These are phyloP conservation scores for Citrullus colocynthis DNA, from an alignment of 306 rosid species.

Conservation along the genomic window DNA sequence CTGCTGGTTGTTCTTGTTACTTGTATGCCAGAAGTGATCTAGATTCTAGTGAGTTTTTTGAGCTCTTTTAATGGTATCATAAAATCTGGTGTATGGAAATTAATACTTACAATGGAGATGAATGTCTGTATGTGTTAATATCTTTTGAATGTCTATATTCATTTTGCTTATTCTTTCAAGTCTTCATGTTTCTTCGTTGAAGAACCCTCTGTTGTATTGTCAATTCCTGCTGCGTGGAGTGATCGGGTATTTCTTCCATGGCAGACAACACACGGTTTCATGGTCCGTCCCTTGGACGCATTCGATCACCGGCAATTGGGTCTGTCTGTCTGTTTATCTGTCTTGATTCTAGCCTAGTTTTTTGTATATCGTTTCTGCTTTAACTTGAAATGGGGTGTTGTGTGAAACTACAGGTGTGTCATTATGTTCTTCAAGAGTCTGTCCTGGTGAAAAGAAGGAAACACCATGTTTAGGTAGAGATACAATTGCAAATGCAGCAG, in stretches of 20 bases:
- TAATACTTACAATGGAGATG: not conserved
- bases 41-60: conserved; percentile 21
- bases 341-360: not conserved
- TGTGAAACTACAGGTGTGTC: conserved; percentile 34
- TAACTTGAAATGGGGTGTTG: not conserved
- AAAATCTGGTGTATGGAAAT: not conserved
- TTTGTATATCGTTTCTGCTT: not conserved
- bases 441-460: not conserved
- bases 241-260: conserved; percentile 21
- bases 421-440: conserved; percentile 27
- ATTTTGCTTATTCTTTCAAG: not conserved
- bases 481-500: conserved; percentile 78
- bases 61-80: not conserved
- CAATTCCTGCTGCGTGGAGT: conserved; percentile 19
- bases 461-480: conserved; percentile 46
- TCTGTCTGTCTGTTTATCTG: conserved; percentile 10
- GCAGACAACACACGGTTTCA: conserved; percentile 6
- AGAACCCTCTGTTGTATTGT: conserved; percentile 24
- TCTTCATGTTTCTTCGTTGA: not conserved
- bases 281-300: not conserved
- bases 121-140: not conserved
- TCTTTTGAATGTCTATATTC: not conserved
- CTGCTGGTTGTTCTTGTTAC: conserved; percentile 33
- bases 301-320: conserved; percentile 22
- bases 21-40: not conserved